A percentile compares a stretch with the other conserved stretches of the same genome.
Evolutionary conservation across 2,329 filamentous ascomycete genomes (phyloP).

Genomic region (Diplodia scrobiculata): DNA sequence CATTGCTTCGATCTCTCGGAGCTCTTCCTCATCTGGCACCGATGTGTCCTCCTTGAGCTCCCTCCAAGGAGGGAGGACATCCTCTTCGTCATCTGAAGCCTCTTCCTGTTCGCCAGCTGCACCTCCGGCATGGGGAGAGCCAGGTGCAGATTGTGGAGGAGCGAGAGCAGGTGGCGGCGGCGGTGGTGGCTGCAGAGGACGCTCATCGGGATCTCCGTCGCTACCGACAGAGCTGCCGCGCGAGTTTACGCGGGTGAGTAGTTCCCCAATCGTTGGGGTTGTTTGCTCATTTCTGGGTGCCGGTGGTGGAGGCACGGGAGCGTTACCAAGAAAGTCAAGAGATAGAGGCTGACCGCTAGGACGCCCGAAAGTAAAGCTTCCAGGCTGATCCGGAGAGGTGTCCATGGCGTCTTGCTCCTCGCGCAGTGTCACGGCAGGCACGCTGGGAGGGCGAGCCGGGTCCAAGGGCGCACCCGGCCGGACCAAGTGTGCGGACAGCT

Average conservation of each 20-base stretch:
- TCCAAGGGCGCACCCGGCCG: not conserved
- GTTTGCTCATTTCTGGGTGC: conserved; percentile 31
- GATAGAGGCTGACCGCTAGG: conserved; percentile 34
- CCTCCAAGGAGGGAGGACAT: conserved; percentile 50
- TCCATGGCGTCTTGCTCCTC: conserved; percentile 45
- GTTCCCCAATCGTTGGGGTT: conserved; percentile 14
- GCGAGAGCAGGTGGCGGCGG: conserved; percentile 12
- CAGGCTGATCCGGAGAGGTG: conserved; percentile 40
- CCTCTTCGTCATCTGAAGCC: conserved; percentile 43
- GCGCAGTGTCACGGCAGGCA: conserved; percentile 11
- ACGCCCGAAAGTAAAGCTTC: conserved; percentile 9
- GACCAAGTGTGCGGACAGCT: not conserved
- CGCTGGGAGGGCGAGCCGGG: not conserved
- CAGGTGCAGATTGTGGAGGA: conserved; percentile 6
- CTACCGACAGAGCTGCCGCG: conserved; percentile 27
- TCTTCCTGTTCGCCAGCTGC: conserved; percentile 30
- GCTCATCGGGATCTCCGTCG: not conserved
- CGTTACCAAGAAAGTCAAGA: conserved; percentile 24
- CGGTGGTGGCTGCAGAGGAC: conserved; percentile 17
- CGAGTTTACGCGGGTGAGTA: conserved; percentile 28
- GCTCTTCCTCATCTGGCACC: conserved; percentile 58
- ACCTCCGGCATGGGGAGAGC: conserved; percentile 7
- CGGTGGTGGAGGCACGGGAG: conserved; percentile 31
- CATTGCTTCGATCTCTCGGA: conserved; percentile 58
- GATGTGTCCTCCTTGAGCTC: conserved; percentile 60